phyloP scores from a whole-genome alignment of 768 basidiomycete genomes.

The Tephrocybe sp. region DNA sequence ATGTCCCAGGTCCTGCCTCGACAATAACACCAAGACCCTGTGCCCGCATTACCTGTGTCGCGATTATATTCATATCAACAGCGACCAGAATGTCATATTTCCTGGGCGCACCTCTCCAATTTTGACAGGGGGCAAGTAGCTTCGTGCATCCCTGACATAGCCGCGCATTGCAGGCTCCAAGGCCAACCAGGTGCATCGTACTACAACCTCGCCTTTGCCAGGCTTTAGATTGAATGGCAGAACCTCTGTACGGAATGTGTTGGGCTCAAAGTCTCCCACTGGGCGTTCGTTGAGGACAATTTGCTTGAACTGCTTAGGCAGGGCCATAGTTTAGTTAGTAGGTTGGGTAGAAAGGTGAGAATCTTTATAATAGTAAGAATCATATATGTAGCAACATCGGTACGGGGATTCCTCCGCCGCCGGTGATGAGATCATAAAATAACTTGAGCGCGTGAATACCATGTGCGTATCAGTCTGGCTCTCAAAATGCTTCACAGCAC shows the following conservation, averaged over 20 bases:
- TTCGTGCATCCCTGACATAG: conserved; percentile 71
- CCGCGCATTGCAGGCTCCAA: conserved; percentile 90
- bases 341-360: neutral
- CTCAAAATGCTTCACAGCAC: neutral
- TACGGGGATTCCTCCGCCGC: conserved; percentile 4
- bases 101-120: conserved; percentile 52
- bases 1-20: conserved; percentile 49
- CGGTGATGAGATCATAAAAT: neutral
- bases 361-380: neutral
- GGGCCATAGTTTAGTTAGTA: conserved; percentile 8
- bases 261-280: conserved; percentile 57
- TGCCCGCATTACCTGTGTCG: conserved; percentile 65
- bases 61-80: neutral
- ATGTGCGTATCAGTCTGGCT: too few relatives aligned
- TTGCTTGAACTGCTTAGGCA: conserved; percentile 44
- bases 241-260: conserved; percentile 68
- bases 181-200: conserved; percentile 77
- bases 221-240: conserved; percentile 53
- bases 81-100: neutral
- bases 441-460: neutral
- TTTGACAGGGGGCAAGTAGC: conserved; percentile 68
- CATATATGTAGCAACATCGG: neutral
- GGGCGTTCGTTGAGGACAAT: conserved; percentile 82
- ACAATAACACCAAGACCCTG: conserved; percentile 65
- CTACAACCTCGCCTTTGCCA: conserved; percentile 53